phyloP scores from a whole-genome alignment of 441 rosid genomes.

The Hura crepitans region DNA sequence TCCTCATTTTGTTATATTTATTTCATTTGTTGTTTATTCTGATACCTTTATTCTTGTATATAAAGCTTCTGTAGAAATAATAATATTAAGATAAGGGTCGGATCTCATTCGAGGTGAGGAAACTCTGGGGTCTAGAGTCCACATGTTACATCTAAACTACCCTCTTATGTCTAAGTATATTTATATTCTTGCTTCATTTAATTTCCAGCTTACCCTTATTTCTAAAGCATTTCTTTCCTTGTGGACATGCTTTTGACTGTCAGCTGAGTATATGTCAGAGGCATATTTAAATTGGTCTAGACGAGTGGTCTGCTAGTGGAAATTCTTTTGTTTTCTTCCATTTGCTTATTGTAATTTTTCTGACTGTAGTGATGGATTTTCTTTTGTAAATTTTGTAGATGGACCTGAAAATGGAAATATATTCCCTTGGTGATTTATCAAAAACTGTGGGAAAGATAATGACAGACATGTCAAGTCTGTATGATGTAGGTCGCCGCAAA shows the following conservation, averaged over 20 bases:
- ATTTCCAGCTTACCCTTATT: background rate
- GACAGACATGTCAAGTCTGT: slow-evolving; percentile 97
- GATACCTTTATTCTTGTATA: background rate
- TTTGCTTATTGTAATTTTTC: background rate
- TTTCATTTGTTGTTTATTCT: background rate
- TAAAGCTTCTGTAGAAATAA: background rate
- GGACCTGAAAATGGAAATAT: slow-evolving; percentile 95
- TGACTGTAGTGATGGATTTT: slow-evolving; percentile 17
- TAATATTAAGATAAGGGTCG: background rate
- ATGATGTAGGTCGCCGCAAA: slow-evolving; percentile 92
- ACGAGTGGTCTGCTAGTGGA: slow-evolving; percentile 3
- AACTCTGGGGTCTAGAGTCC: background rate
- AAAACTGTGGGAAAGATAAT: slow-evolving; percentile 82
- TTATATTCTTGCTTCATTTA: background rate
- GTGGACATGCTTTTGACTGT: slow-evolving; percentile 7
- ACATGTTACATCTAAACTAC: background rate
- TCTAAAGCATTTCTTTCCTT: background rate
- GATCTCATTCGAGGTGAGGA: background rate
- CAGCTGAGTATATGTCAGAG: background rate
- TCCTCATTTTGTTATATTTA: background rate
- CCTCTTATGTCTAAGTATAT: background rate
- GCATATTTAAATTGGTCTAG: slow-evolving; percentile 7
- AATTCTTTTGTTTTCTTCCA: background rate
- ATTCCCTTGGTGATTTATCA: slow-evolving; percentile 82
- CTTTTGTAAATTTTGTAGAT: slow-evolving; percentile 48